Base-by-base conservation (phyloP, 1,139 yeast species). In the Blastobotrys persicus region DNA sequence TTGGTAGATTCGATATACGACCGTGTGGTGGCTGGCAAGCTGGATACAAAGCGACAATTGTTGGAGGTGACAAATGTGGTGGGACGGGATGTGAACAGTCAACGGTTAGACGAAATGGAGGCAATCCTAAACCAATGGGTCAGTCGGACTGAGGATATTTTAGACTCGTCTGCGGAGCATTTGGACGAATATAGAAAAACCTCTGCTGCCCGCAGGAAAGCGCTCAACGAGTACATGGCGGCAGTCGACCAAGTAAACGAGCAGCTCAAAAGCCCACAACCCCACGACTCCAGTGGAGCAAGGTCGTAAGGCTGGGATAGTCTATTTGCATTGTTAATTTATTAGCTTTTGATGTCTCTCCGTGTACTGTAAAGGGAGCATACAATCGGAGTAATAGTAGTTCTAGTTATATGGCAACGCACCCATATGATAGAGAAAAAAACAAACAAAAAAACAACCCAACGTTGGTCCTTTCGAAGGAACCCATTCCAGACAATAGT, bases 1-100 rank as follows among this genome's bases (percentile, higher is more conserved):
- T 54, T 63, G 11, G 51, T 64, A 28, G 57, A 57, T 11, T 57
- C 63, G 12, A 54, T 64, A 3, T 58, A 58, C 37, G 53, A 50
- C 23, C 65, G 63, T 4, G 53, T 52, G 23, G 47, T 64, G 14
- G 44, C 41, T 2, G 68, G 64, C 13, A 50, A 51, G 41, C 45
- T 64, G 33, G 64, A 64, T 48, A 58, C 62, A 5, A 53, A 51
- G 48, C 37, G 52, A 4, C 54, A 48, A 33, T 49, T 42, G 19
- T 39, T 64, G 6, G 58, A 57, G 38, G 53, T 64, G 7, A 46
- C 50, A 11, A 47, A 54, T 17, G 59, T 53, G 5, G 44, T 53
- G 13, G 58, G 58, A 7, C 58, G 63, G 1, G 62, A 57, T 34
- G 59, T 54, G 17, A 53, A 52, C 40, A 46, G 44, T 4, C 37